Conservation (phyloP, 345 rosid species). For the Mangifera indica region DNA sequence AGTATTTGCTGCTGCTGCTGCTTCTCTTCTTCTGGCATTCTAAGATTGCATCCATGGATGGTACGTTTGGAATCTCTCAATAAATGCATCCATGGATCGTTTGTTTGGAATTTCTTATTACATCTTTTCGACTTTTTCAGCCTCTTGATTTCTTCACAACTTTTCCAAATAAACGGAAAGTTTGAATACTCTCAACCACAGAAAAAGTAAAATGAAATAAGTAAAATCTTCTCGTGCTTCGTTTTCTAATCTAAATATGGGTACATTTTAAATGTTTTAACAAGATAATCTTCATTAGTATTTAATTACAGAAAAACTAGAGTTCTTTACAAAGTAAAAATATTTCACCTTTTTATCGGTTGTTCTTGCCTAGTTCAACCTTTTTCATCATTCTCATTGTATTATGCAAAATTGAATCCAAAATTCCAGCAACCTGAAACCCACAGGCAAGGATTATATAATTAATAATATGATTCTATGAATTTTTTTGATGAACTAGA, state of each 20-base stretch:
- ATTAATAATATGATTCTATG: background rate
- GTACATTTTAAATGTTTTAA: slow-evolving; percentile 8
- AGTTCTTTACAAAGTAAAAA: slow-evolving; percentile 18
- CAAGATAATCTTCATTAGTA: slow-evolving; percentile 10
- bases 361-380: slow-evolving; percentile 87
- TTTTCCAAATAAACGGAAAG: slow-evolving; percentile 18
- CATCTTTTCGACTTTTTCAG: background rate
- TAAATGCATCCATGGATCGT: background rate
- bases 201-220: background rate
- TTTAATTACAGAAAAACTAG: background rate
- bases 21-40: slow-evolving; percentile 44
- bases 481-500: background rate
- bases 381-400: slow-evolving; percentile 85
- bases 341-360: slow-evolving; percentile 41
- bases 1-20: slow-evolving; percentile 55
- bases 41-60: background rate
- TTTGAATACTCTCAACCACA: background rate
- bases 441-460: background rate
- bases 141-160: slow-evolving; percentile 20
- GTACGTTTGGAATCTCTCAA: background rate
- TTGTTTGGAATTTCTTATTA: background rate
- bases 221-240: background rate
- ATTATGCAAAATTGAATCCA: slow-evolving; percentile 84
- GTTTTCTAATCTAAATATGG: slow-evolving; percentile 5
- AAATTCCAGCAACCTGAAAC: slow-evolving; percentile 88